Conservation (phyloP, 768 basidiomycete species). For the Boletellus emodensis region DNA sequence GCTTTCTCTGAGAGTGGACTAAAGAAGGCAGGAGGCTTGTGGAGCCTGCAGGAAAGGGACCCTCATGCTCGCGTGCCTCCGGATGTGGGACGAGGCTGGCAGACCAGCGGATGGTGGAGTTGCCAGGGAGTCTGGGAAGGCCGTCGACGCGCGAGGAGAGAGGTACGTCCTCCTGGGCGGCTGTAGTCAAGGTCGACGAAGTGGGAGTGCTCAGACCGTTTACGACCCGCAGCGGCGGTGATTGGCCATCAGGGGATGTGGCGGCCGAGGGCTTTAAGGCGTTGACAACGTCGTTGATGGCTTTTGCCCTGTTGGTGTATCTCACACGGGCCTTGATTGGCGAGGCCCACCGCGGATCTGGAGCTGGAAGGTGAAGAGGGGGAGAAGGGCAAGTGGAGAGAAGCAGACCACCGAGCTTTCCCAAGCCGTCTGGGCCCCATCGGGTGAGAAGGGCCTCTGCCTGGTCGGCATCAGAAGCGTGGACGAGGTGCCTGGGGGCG, state of each 20-base stretch:
- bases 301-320: constrained; percentile 61
- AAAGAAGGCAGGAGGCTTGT: constrained; percentile 28
- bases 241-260: constrained; percentile 37
- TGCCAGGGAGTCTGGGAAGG: constrained; percentile 52
- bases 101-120: constrained; percentile 59
- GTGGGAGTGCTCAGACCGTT: constrained; percentile 70
- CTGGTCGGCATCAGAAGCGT: constrained; percentile 88
- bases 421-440: constrained; percentile 86
- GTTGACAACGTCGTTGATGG: constrained; percentile 73
- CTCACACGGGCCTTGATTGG: constrained; percentile 81
- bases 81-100: constrained; percentile 60
- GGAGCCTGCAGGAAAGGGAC: constrained; percentile 29
- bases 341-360: constrained; percentile 85
- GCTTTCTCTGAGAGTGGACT: constrained; percentile 42
- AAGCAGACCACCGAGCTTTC: constrained; percentile 78
- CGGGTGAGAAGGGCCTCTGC: constrained; percentile 80
- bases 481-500: constrained; percentile 69
- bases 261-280: constrained; percentile 57
- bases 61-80: constrained; percentile 61
- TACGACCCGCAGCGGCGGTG: constrained; percentile 66
- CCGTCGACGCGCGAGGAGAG: constrained; percentile 42
- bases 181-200: constrained; percentile 72
- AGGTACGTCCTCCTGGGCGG: constrained; percentile 64
- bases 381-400: constrained; percentile 10
- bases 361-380: constrained; percentile 21